phyloP scores from a whole-genome alignment of 208 protist species.

The Phytomonas serpens region DNA sequence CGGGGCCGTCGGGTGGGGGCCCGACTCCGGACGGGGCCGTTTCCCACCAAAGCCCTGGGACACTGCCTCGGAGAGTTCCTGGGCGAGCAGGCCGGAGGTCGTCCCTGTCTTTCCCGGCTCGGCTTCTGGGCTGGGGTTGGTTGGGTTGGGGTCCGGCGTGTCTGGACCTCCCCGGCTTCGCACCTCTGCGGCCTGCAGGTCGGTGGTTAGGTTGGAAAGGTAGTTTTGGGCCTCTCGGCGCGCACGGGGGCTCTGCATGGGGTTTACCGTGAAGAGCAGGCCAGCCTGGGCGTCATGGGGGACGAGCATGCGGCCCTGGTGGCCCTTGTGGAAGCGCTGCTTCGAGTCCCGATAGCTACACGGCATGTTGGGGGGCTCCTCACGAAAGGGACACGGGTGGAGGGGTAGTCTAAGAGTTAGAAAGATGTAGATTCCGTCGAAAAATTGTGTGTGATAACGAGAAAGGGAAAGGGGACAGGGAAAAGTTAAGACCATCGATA shows the following conservation, averaged over 20 bases:
- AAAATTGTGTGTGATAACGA: neutral
- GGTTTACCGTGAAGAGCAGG: conserved; percentile 68
- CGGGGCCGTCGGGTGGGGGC: neutral
- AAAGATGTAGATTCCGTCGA: neutral
- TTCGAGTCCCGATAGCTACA: conserved; percentile 32
- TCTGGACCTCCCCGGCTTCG: neutral
- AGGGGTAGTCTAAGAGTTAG: neutral
- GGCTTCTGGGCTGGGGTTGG: neutral
- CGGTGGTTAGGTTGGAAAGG: conserved; percentile 39
- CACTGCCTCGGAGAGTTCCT: conserved; percentile 20
- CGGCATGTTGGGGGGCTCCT: conserved; percentile 8
- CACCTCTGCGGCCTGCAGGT: conserved; percentile 20
- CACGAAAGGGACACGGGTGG: neutral
- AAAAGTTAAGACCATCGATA: neutral
- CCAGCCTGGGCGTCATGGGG: conserved; percentile 54
- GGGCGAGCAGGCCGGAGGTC: conserved; percentile 20
- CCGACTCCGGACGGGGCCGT: neutral
- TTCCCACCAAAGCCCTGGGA: conserved; percentile 13
- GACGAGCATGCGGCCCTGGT: conserved; percentile 48
- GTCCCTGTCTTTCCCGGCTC: conserved; percentile 10
- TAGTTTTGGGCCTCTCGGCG: conserved; percentile 67
- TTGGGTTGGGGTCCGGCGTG: neutral
- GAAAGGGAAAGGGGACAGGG: neutral
- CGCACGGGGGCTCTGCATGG: conserved; percentile 47
- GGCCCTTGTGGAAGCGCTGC: conserved; percentile 61